Evolutionary conservation across 2,329 filamentous ascomycete species (phyloP), one percentile per base, ranked within the genome.

Genomic region (Torrubiella hemipterigena): DNA sequence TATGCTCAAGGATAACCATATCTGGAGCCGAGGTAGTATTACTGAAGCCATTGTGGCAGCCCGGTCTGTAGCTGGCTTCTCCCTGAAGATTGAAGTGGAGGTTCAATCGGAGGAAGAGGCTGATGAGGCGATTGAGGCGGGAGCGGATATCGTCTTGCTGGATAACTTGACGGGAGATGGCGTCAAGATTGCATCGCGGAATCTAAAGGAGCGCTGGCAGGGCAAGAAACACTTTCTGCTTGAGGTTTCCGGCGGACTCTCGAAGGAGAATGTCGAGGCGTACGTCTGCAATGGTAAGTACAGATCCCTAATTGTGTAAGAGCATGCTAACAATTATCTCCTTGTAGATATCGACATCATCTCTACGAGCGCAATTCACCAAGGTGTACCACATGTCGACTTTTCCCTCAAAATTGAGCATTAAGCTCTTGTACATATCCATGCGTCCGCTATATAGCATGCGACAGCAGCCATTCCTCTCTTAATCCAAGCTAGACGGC

Each of bases 1-100:
- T 35, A 98, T 98, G 91, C 69, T 98, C 42, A 98, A 98, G 64
- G 91, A 98, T 58, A 98, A 98, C 58, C 91, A 98, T 58, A 79
- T 98, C 35, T 95, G 89, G 81, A 85, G 84, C 39, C 79, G 81
- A 32, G 80, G 80, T 17, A 83, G 81, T 50, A 96, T 98, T 54
- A 77, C 81, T 2, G 75, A 81, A 15, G 91, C 91, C 6, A 87
- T 98, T 15, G 64, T 65, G 25, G 84, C 89, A 3, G 91, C 91
- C 16, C 84, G 84, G 53, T 68, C 77, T 9, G 84, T 80, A 0
- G 89, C 77, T 7, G 91, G 91, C 0, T 98, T 96, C 57, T 76
- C 82, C 23, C 67, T 94, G 36, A 98, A 96, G 67, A 72, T 98
- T 23, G 91, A 98, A 62, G 91, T 98, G 16, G 89, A 98, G 63